phyloP scores from a whole-genome alignment of 1,284 basidiomycete species.

The Papiliotrema fonsecae region DNA sequence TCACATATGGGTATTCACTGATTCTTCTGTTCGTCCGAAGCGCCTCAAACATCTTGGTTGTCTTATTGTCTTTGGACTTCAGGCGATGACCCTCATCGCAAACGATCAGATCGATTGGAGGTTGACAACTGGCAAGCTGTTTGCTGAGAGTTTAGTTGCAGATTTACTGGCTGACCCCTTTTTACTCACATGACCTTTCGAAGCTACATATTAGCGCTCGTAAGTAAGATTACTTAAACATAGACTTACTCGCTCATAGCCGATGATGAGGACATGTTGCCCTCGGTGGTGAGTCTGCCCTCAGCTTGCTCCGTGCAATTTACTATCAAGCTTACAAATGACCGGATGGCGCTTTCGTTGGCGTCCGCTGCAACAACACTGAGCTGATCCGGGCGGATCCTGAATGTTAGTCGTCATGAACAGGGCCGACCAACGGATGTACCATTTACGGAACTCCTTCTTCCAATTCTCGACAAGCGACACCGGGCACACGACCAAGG shows the following conservation, averaged over 20 bases:
- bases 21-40: constrained; percentile 69
- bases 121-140: constrained; percentile 49
- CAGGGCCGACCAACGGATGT: background rate
- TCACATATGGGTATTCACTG: constrained; percentile 26
- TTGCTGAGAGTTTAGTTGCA: constrained; percentile 33
- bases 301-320: constrained; percentile 41
- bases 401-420: constrained; percentile 1
- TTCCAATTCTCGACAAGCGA: constrained; percentile 96
- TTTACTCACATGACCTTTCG: constrained; percentile 65
- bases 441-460: constrained; percentile 93
- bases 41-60: constrained; percentile 78
- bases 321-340: constrained; percentile 55
- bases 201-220: constrained; percentile 50
- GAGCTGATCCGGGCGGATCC: constrained; percentile 14
- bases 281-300: constrained; percentile 54
- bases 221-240: background rate
- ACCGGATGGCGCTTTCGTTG: constrained; percentile 61
- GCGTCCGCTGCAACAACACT: constrained; percentile 74
- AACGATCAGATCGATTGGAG: constrained; percentile 85
- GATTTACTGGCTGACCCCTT: background rate
- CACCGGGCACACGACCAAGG: constrained; percentile 90
- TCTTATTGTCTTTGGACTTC: constrained; percentile 86
- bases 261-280: constrained; percentile 82
- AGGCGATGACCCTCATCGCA: constrained; percentile 97
- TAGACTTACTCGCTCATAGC: constrained; percentile 67